phyloP scores from a whole-genome alignment of 192 early-diverging fungal genomes.

The Backusella liffmaniae region DNA sequence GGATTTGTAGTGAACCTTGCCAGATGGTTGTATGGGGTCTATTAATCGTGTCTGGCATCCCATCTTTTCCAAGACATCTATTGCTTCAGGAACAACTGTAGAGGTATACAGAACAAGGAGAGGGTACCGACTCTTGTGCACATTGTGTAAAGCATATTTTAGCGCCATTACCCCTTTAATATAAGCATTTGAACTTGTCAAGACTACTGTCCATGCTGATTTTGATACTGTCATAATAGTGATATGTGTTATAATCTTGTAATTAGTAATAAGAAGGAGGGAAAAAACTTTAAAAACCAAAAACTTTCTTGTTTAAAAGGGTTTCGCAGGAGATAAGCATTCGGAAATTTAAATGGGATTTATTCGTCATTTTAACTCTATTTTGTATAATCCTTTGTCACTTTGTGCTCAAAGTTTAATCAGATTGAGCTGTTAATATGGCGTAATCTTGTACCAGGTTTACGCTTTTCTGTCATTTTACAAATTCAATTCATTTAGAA shows the following conservation, averaged over 20 bases:
- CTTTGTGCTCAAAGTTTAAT: background rate
- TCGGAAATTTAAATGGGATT: background rate
- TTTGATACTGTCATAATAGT: background rate
- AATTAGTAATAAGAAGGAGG: background rate
- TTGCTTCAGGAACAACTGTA: background rate
- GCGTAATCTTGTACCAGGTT: background rate
- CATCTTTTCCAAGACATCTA: background rate
- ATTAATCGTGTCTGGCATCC: constrained; percentile 19
- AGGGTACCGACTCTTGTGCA: constrained; percentile 29
- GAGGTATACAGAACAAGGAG: constrained; percentile 35
- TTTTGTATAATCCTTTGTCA: background rate
- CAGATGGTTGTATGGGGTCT: constrained; percentile 20
- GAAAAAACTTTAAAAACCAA: background rate
- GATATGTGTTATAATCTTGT: background rate
- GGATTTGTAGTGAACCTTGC: constrained; percentile 19
- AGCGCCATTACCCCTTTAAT: constrained; percentile 20
- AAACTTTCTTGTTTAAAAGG: background rate
- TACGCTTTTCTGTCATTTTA: background rate
- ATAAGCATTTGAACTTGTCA: constrained; percentile 24
- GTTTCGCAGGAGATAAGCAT: background rate
- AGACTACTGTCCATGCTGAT: constrained; percentile 21
- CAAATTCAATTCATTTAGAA: background rate
- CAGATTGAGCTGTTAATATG: background rate
- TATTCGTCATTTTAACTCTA: background rate
- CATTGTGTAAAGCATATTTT: constrained; percentile 13